A percentile compares a stretch with the other conserved stretches of the same genome.
phyloP scores from a whole-genome alignment of 192 early-diverging fungal genomes.

The Rhizophagus prolifer region DNA sequence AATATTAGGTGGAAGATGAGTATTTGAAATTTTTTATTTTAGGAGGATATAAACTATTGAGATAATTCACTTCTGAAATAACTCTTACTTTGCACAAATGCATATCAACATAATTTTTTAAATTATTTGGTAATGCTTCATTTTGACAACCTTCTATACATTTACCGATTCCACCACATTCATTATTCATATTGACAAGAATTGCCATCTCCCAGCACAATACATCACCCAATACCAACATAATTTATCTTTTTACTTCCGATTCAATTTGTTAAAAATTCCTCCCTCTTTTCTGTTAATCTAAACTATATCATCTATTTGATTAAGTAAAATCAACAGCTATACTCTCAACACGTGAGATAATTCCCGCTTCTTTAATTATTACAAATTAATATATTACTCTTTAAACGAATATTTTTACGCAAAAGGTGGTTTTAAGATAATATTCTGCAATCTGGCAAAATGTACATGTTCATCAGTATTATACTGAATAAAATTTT shows the following conservation, averaged over 20 bases:
- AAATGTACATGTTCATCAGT: not conserved
- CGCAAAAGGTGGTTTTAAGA: constrained; percentile 1
- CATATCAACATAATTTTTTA: constrained; percentile 7
- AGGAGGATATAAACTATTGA: not conserved
- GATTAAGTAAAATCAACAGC: constrained; percentile 1
- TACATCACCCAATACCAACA: constrained; percentile 10
- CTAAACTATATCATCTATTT: constrained; percentile 3
- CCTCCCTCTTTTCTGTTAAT: not conserved
- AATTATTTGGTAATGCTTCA: not conserved
- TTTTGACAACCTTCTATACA: not conserved
- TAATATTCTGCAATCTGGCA: constrained; percentile 9
- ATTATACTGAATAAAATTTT: constrained; percentile 9
- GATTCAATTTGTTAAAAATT: not conserved
- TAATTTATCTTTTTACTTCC: constrained; percentile 1
- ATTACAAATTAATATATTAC: too few species aligned
- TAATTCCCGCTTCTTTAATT: not conserved
- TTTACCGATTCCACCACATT: constrained; percentile 4
- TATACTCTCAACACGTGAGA: not conserved
- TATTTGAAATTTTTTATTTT: not conserved
- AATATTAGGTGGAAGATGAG: not conserved
- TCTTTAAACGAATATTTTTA: constrained; percentile 4
- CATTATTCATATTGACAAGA: constrained; percentile 2
- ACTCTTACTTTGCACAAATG: not conserved
- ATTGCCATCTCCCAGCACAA: not conserved
- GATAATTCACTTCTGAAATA: not conserved